phyloP scores from a whole-genome alignment of 2,329 filamentous ascomycete genomes.

The Zasmidium cellare region DNA sequence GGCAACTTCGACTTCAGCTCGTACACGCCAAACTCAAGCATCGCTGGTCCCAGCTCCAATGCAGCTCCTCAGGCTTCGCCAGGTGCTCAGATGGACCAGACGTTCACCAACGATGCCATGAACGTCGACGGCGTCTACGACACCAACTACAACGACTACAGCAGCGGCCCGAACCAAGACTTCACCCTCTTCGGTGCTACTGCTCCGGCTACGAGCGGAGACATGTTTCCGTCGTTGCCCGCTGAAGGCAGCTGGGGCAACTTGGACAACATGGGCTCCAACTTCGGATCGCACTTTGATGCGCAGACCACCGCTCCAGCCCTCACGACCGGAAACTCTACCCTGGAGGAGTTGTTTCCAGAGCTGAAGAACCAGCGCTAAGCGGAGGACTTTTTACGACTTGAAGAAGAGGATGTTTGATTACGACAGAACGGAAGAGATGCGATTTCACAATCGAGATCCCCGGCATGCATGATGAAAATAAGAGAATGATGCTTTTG shows the following conservation, averaged over 20 bases:
- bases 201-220: conserved; percentile 15
- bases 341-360: conserved; percentile 24
- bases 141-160: conserved; percentile 8
- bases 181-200: conserved; percentile 60
- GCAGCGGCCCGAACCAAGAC: conserved; percentile 43
- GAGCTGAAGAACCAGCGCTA: conserved; percentile 16
- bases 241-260: conserved; percentile 37
- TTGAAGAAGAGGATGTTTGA: conserved; percentile 5
- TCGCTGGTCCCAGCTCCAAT: conserved; percentile 21
- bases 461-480: conserved; percentile 1
- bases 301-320: conserved; percentile 9
- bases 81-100: conserved; percentile 68
- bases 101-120: conserved; percentile 51
- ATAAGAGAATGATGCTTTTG: not conserved
- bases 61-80: conserved; percentile 62
- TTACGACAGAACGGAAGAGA: conserved; percentile 10
- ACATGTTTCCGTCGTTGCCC: conserved; percentile 32
- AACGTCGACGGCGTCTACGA: conserved; percentile 64
- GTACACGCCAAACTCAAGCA: conserved; percentile 28
- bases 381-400: not conserved
- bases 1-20: conserved; percentile 43
- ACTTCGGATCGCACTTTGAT: conserved; percentile 20
- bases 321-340: conserved; percentile 20
- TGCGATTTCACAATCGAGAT: conserved; percentile 11
- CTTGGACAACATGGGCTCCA: conserved; percentile 28